Conservation (phyloP, 805 yeast species). For the Yarrowia sp. region DNA sequence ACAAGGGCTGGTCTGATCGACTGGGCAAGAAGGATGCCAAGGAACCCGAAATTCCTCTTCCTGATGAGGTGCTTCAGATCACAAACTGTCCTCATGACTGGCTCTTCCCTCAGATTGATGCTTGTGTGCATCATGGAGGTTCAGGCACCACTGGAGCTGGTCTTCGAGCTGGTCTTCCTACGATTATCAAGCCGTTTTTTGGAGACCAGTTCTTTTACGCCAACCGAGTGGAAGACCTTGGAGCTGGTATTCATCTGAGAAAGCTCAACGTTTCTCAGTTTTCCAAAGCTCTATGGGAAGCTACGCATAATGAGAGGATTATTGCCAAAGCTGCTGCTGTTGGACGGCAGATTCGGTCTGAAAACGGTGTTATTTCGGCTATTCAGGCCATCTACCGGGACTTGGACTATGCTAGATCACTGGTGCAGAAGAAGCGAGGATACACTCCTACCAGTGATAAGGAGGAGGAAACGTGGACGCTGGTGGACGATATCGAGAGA, state of each 20-base stretch:
- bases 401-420: slow-evolving; percentile 67
- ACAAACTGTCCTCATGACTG: slow-evolving; percentile 90
- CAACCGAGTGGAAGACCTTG: slow-evolving; percentile 79
- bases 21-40: slow-evolving; percentile 44
- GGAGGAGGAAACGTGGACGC: slow-evolving; percentile 23
- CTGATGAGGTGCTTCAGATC: slow-evolving; percentile 63
- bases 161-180: slow-evolving; percentile 80
- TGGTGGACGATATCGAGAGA: slow-evolving; percentile 22
- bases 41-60: slow-evolving; percentile 49
- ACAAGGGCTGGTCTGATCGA: slow-evolving; percentile 94
- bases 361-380: slow-evolving; percentile 78
- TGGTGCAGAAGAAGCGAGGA: slow-evolving; percentile 33
- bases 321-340: slow-evolving; percentile 63
- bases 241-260: slow-evolving; percentile 72
- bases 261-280: slow-evolving; percentile 64
- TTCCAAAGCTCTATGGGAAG: slow-evolving; percentile 66
- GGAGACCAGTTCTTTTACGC: slow-evolving; percentile 97
- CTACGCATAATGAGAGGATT: slow-evolving; percentile 62
- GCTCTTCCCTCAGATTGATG: slow-evolving; percentile 86
- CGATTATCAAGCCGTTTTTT: slow-evolving; percentile 88
- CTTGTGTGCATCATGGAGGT: slow-evolving; percentile 97
- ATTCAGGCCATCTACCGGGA: slow-evolving; percentile 75
- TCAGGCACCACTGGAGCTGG: slow-evolving; percentile 96
- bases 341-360: slow-evolving; percentile 64
- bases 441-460: slow-evolving; percentile 7